A percentile compares a stretch with the other conserved stretches of the same genome.
phyloP scores from a whole-genome alignment of 768 basidiomycete genomes.

The Multifurca ochricompacta region DNA sequence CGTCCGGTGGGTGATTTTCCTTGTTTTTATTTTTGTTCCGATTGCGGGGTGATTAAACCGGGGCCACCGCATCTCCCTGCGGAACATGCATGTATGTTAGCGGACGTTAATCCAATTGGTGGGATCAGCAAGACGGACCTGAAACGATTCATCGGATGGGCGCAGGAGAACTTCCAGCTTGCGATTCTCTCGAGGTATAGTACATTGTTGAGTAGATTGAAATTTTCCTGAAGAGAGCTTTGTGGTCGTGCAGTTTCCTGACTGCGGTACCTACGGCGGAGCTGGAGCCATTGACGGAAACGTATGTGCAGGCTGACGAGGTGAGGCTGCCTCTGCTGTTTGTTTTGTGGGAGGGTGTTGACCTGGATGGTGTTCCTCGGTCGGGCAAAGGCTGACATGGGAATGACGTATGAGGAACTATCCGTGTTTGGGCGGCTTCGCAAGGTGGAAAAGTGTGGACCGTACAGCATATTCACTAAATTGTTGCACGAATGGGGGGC shows the following conservation, averaged over 20 bases:
- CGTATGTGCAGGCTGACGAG: constrained; percentile 94
- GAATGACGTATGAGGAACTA: constrained; percentile 97
- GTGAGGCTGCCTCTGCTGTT: too few relatives aligned
- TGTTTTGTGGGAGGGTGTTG: too few relatives aligned
- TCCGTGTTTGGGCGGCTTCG: constrained; percentile 89
- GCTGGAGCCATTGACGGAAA: constrained; percentile 89
- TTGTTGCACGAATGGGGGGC: constrained; percentile 90
- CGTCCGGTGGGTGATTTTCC: constrained; percentile 56
- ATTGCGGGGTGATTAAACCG: constrained; percentile 17
- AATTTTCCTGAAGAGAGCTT: background rate
- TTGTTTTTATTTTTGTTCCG: background rate
- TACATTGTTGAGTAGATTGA: too few relatives aligned
- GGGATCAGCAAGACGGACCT: constrained; percentile 97
- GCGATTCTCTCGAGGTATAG: constrained; percentile 82
- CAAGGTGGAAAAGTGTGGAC: constrained; percentile 96
- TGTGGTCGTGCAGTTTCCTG: constrained; percentile 56
- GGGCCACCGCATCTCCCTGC: too few relatives aligned
- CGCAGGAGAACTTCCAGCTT: constrained; percentile 67
- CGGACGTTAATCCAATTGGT: constrained; percentile 97
- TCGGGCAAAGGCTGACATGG: constrained; percentile 78
- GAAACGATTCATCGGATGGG: constrained; percentile 91
- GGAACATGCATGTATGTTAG: too few relatives aligned
- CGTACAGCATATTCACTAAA: constrained; percentile 96
- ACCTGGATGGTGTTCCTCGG: too few relatives aligned
- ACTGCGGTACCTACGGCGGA: constrained; percentile 92